Evolutionary conservation across 2,329 filamentous ascomycete species (phyloP).

Genomic region (Fusarium anthophilum): DNA sequence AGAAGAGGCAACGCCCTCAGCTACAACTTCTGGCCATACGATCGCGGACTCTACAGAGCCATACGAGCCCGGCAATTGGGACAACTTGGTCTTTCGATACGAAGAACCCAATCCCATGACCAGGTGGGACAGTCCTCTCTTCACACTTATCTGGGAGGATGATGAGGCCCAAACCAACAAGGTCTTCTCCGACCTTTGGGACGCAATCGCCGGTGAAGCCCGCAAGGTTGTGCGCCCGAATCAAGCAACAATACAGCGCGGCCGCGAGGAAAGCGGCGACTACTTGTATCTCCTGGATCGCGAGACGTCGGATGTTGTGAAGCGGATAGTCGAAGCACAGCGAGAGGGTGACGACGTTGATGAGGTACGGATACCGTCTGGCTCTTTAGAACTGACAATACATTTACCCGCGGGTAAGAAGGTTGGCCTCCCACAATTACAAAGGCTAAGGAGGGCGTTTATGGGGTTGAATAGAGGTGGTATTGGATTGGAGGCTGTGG

Average conservation of each 20-base stretch:
- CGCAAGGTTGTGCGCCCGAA: slow-evolving; percentile 77
- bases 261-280: slow-evolving; percentile 72
- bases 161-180: slow-evolving; percentile 64
- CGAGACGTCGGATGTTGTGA: slow-evolving; percentile 80
- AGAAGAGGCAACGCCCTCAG: background rate
- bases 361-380: slow-evolving; percentile 61
- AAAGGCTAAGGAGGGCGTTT: slow-evolving; percentile 80
- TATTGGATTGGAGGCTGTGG: slow-evolving; percentile 66
- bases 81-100: slow-evolving; percentile 83
- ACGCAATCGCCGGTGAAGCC: slow-evolving; percentile 71
- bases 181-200: slow-evolving; percentile 76
- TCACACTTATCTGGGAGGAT: slow-evolving; percentile 82
- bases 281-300: slow-evolving; percentile 84
- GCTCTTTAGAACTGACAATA: slow-evolving; percentile 59
- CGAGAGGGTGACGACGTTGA: slow-evolving; percentile 71
- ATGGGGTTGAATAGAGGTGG: slow-evolving; percentile 78
- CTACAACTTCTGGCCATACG: background rate
- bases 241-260: slow-evolving; percentile 74
- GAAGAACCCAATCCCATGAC: slow-evolving; percentile 89
- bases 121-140: slow-evolving; percentile 85
- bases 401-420: slow-evolving; percentile 70
- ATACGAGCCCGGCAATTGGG: slow-evolving; percentile 71
- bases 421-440: slow-evolving; percentile 77
- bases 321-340: slow-evolving; percentile 74
- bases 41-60: slow-evolving; percentile 47